These are phyloP conservation scores for Talaromyces stipitatus DNA, from an alignment of 495 filamentous ascomycete genomes.

Conservation along the genomic window DNA sequence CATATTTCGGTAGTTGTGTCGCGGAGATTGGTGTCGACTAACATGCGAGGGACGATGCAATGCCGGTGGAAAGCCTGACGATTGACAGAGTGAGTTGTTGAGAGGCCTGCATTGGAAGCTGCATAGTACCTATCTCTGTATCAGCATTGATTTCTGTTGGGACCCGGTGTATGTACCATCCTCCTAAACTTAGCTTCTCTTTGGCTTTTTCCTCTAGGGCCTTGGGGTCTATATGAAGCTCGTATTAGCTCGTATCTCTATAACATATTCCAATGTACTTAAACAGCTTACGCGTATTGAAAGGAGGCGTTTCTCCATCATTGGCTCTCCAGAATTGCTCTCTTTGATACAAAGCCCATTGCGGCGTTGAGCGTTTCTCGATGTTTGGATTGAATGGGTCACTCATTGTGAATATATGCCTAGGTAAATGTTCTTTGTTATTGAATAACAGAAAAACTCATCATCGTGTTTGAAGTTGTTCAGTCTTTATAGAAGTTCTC, in stretches of 20 bases:
- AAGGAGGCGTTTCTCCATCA: constrained; percentile 43
- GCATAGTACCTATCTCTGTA: constrained; percentile 45
- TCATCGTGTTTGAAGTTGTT: neutral
- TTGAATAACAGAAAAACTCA: neutral
- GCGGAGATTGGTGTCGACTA: constrained; percentile 53
- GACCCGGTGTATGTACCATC: too few relatives aligned
- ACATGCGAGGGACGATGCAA: constrained; percentile 53
- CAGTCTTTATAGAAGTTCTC: neutral
- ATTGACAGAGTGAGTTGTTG: constrained; percentile 58
- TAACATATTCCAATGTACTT: neutral
- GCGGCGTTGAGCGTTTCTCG: constrained; percentile 45
- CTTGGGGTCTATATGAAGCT: constrained; percentile 36
- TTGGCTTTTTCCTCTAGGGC: constrained; percentile 52
- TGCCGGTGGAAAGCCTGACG: constrained; percentile 63
- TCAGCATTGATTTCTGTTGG: constrained; percentile 1
- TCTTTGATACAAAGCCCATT: constrained; percentile 55
- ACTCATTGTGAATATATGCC: constrained; percentile 26
- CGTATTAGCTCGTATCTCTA: neutral
- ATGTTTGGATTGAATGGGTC: constrained; percentile 54
- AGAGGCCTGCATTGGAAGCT: constrained; percentile 58
- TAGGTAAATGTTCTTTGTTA: too few relatives aligned
- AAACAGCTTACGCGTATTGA: constrained; percentile 41
- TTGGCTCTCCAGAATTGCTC: constrained; percentile 55
- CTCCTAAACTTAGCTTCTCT: constrained; percentile 40
- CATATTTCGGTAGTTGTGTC: constrained; percentile 55